Base-by-base conservation (phyloP, 164 flowering plant species). In the Piper longum region DNA sequence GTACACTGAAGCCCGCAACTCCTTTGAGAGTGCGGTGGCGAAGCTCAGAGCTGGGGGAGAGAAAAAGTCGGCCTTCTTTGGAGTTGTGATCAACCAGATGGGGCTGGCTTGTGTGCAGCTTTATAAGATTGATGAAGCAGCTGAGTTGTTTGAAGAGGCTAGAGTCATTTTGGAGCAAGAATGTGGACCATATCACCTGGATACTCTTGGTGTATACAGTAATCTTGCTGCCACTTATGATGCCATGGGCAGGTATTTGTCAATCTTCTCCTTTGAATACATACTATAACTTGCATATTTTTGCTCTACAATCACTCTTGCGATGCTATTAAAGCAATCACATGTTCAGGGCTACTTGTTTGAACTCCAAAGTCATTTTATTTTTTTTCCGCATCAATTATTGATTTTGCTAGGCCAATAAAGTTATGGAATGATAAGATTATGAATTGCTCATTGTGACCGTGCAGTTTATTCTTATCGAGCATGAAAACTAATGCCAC, bases 181-280 rank as follows among this genome's bases (percentile, higher is more conserved):
- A 69, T 87, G 91, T 71, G 96, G 96, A 7, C 80, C 89, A 4
- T 87, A 85, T 64, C 95, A 93, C 70, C 96, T 85, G 67, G 99
- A 93, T 71, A 87, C 97, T 0, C 83, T 93, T 66, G 97, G 97
- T 43, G 87, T 91, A 13, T 91, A 88, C 64, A 85, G 95, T 79
- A 93, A 90, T 75, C 97, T 93, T 42, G 99, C 97, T 0, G 97
- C 96, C 19, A 88, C 93, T 43, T 93, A 90, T 80, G 99, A 91
- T 77, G 99, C 99, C 57, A 79, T 85, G 89, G 99, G 97, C 66
- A 91, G 99, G 99, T 90, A 80, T 72, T 57, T 54, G 41, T n/a
- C 54, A 4, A 44, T 19, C 62, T 59, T 60, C 40, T 6, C 56
- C 7, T 18, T 26, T 59, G 8, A 12, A 3, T 42, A 26, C 11